phyloP scores from a whole-genome alignment of 768 basidiomycete genomes.

The Amanita polypyramis region DNA sequence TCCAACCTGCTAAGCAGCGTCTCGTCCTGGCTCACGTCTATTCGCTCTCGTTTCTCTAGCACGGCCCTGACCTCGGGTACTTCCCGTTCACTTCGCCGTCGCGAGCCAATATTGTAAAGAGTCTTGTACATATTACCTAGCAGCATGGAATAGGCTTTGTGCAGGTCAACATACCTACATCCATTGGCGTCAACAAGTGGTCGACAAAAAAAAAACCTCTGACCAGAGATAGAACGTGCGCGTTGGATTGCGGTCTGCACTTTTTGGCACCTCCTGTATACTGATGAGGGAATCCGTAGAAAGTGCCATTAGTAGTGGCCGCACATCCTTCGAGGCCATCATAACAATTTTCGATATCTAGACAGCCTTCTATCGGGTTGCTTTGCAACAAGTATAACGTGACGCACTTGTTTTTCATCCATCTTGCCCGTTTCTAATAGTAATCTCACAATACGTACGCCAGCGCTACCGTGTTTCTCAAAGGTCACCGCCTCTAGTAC shows the following conservation, averaged over 20 bases:
- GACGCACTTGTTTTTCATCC: conserved; percentile 83
- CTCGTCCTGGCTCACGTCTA: conserved; percentile 75
- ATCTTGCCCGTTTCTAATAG: conserved; percentile 79
- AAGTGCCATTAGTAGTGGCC: conserved; percentile 69
- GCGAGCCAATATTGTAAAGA: conserved; percentile 71
- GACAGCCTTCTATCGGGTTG: not conserved
- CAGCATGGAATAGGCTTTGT: conserved; percentile 71
- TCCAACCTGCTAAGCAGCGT: conserved; percentile 63
- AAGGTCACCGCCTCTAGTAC: conserved; percentile 71
- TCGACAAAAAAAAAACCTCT: conserved; percentile 10
- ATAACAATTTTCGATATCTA: conserved; percentile 91
- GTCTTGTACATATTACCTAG: conserved; percentile 82
- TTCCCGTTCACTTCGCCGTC: conserved; percentile 66
- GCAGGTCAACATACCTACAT: conserved; percentile 78
- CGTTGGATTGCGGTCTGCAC: conserved; percentile 80
- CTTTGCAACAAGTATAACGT: not conserved
- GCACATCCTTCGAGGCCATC: conserved; percentile 83
- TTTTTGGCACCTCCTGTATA: conserved; percentile 88
- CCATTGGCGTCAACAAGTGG: conserved; percentile 4
- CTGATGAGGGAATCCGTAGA: conserved; percentile 77
- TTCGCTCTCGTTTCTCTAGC: conserved; percentile 72
- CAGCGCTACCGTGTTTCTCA: conserved; percentile 77
- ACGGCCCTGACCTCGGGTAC: conserved; percentile 56
- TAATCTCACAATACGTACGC: conserved; percentile 72
- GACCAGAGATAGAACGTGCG: conserved; percentile 91